Conservation (phyloP, 1,139 yeast species). For the Candida sanyaensis region DNA sequence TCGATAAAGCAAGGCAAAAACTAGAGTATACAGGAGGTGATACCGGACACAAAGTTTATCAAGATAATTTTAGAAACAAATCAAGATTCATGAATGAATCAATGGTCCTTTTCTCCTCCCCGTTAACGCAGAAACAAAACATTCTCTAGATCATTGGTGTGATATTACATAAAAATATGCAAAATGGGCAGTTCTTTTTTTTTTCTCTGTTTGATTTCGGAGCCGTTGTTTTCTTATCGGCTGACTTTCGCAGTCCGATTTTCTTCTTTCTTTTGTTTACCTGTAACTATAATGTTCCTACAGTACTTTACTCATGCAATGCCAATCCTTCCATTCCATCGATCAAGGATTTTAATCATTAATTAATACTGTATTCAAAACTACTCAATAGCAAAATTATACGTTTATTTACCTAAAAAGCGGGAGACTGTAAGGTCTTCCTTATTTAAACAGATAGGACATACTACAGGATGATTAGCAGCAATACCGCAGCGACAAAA, state of each 20-base stretch:
- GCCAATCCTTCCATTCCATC: not conserved
- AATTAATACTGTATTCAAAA: not conserved
- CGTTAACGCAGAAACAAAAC: not conserved
- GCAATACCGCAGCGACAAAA: not conserved
- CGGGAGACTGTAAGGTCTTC: conserved; percentile 3
- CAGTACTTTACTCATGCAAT: not conserved
- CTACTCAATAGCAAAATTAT: too few relatives aligned
- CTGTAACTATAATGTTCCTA: not conserved
- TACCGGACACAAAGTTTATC: not conserved
- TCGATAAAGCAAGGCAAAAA: not conserved
- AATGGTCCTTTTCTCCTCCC: not conserved
- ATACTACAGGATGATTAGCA: not conserved
- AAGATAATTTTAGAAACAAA: not conserved
- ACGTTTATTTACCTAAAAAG: not conserved
- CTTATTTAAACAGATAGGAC: conserved; percentile 1
- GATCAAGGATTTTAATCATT: not conserved
- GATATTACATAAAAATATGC: not conserved
- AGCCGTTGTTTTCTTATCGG: not conserved
- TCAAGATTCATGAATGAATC: not conserved
- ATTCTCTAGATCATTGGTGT: not conserved
- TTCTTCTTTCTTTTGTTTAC: not conserved
- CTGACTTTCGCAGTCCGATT: not conserved
- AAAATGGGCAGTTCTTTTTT: not conserved
- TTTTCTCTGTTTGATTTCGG: not conserved
- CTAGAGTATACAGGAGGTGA: not conserved